Evolutionary conservation across 148 eudicot species (phyloP).

Genomic region (Cornus controversa): DNA sequence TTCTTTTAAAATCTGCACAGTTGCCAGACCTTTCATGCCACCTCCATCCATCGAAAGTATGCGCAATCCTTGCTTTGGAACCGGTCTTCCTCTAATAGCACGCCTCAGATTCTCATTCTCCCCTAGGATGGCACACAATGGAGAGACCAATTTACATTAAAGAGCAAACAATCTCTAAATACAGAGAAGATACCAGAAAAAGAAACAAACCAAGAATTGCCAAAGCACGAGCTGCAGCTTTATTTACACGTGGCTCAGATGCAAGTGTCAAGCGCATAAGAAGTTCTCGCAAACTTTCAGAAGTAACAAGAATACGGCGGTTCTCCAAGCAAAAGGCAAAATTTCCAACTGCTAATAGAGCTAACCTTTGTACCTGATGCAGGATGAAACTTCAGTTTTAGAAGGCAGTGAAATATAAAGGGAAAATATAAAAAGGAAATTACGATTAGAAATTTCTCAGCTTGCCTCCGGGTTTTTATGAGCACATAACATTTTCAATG

Average conservation of each 20-base stretch:
- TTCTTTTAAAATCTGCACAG: slow-evolving; percentile 89
- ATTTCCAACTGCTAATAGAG: slow-evolving; percentile 86
- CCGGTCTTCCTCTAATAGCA: slow-evolving; percentile 77
- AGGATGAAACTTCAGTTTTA: slow-evolving; percentile 15
- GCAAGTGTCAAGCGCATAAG: slow-evolving; percentile 80
- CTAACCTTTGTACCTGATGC: slow-evolving; percentile 83
- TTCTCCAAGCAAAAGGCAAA: slow-evolving; percentile 89
- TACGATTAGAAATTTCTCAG: slow-evolving; percentile 3
- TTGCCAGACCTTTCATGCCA: slow-evolving; percentile 98
- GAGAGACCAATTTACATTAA: not conserved
- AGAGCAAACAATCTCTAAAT: not conserved
- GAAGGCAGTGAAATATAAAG: slow-evolving; percentile 2
- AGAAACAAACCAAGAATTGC: slow-evolving; percentile 89
- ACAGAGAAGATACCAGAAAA: slow-evolving; percentile 9
- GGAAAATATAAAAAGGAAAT: slow-evolving; percentile 9
- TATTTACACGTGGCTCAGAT: slow-evolving; percentile 75
- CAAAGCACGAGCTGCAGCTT: slow-evolving; percentile 96
- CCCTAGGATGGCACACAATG: slow-evolving; percentile 40
- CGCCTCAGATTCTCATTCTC: slow-evolving; percentile 94
- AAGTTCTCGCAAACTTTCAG: slow-evolving; percentile 93
- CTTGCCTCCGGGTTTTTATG: slow-evolving; percentile 89
- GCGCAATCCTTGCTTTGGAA: slow-evolving; percentile 92
- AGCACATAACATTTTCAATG: slow-evolving; percentile 77
- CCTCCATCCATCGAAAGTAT: slow-evolving; percentile 99
- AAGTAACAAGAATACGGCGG: slow-evolving; percentile 78